Evolutionary conservation across 306 rosid species (phyloP).

Genomic region (Medicago arabica): DNA sequence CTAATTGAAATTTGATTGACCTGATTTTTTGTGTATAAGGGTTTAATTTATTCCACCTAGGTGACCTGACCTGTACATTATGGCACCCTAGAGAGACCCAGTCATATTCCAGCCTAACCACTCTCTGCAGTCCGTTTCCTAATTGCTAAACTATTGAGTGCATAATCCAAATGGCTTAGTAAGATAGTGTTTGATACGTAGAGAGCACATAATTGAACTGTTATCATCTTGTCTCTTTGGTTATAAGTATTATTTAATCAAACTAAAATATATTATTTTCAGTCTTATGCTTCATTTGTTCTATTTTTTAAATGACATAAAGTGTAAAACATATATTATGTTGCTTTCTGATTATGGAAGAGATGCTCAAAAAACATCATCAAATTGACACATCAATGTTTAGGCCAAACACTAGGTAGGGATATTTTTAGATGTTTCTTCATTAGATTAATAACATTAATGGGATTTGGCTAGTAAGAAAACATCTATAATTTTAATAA

Average conservation of each 20-base stretch:
- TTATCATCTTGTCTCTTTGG: background rate
- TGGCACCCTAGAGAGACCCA: background rate
- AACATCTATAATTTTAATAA: no score
- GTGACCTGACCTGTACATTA: background rate
- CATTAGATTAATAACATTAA: background rate
- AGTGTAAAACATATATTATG: background rate
- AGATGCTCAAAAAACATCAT: background rate
- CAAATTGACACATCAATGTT: background rate
- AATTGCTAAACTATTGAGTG: slow-evolving; percentile 2
- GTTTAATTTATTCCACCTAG: background rate
- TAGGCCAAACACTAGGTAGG: background rate
- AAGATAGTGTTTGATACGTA: slow-evolving; percentile 22
- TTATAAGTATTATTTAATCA: background rate
- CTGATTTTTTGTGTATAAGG: background rate
- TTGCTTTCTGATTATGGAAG: background rate
- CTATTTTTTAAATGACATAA: background rate
- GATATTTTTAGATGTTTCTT: background rate
- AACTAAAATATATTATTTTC: background rate
- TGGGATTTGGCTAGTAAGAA: background rate
- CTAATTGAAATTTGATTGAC: background rate
- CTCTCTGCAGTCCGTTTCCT: background rate
- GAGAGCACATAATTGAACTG: background rate
- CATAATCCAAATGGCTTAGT: slow-evolving; percentile 15
- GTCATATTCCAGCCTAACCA: background rate
- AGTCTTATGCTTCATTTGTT: background rate